Percentiles rank a stretch among this genome's conserved stretches.
These are phyloP conservation scores for Carex myosuroides DNA, from an alignment of 176 grass and related monocot genomes.

Conservation along the genomic window DNA sequence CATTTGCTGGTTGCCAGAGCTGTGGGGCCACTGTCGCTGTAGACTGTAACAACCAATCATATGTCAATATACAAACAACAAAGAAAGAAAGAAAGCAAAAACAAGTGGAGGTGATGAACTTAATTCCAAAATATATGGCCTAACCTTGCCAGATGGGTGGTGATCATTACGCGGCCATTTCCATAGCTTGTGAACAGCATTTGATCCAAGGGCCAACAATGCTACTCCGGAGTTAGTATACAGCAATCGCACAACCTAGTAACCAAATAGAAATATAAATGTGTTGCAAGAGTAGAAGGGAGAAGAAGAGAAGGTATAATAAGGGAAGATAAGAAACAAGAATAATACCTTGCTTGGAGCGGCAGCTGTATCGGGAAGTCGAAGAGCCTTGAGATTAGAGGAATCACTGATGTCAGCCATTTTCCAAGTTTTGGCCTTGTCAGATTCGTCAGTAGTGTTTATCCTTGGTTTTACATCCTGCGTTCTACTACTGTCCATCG, in stretches of 20 bases:
- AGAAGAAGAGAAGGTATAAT: neutral
- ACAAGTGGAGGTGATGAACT: slow-evolving; percentile 5
- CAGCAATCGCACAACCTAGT: slow-evolving; percentile 75
- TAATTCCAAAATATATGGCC: neutral
- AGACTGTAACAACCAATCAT: slow-evolving; percentile 43
- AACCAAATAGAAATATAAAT: slow-evolving; percentile 23
- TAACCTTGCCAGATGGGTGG: slow-evolving; percentile 93
- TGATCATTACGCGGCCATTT: slow-evolving; percentile 88
- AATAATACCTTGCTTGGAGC: slow-evolving; percentile 65
- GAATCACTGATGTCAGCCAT: slow-evolving; percentile 70
- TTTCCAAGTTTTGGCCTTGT: slow-evolving; percentile 91
- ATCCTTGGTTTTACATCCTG: slow-evolving; percentile 90
- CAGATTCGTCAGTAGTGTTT: slow-evolving; percentile 51
- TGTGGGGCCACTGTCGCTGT: slow-evolving; percentile 73
- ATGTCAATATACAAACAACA: slow-evolving; percentile 1
- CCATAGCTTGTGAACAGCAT: slow-evolving; percentile 98
- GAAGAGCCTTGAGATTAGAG: slow-evolving; percentile 68
- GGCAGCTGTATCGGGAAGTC: slow-evolving; percentile 52
- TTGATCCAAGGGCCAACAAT: slow-evolving; percentile 75
- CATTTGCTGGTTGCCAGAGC: slow-evolving; percentile 94
- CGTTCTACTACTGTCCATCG: slow-evolving; percentile 73
- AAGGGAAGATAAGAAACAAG: neutral
- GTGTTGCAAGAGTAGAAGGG: neutral
- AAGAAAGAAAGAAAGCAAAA: slow-evolving; percentile 31
- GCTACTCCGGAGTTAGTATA: slow-evolving; percentile 91